Base-by-base conservation (phyloP, 495 filamentous ascomycete genomes). In the Penicillium turbatum region DNA sequence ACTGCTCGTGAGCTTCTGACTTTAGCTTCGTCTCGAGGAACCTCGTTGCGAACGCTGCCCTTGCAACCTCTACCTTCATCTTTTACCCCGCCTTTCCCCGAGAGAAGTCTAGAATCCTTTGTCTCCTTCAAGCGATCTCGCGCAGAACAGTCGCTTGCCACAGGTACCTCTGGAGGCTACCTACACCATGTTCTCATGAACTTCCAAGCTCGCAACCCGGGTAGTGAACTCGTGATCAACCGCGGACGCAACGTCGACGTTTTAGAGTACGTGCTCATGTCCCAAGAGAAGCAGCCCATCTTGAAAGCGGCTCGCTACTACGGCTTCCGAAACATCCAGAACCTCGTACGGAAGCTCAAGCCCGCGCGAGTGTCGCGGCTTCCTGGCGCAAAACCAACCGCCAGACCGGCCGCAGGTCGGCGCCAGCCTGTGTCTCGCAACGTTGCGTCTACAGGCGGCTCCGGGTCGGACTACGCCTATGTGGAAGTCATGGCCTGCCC, bases 401-500 rank as follows among this genome's bases (percentile, higher is more conserved):
- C 7, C 1, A 48, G 34, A 11, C 45, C 38, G 13, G 55, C 17
- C 67, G 82, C 60, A 73, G 72, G 59, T 67, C 79, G 54, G 60
- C 73, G 55, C 67, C 65, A 63, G 45, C 66, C 64, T 29, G 43
- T 65, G 21, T 70, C 69, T 17, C 69, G 72, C 3, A 68, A 69
- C 46, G 59, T 57, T 3, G 63, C 61, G 0, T 39, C 68, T 3
- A 42, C 48, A 3, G 61, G 61, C 12, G 71, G 73, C 12, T 67
- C 78, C 5, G 76, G 70, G 15, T 64, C 70, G 17, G 88, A 93
- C 11, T 92, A 89, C 63, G 82, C 83, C 19, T 97, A 95, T 70
- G 89, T 98, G 10, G 93, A 98, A 65, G 95, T 98, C 31, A 98
- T 98, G 93, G 93, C 93, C 26, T 98, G 93, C 71, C 93, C 93